Conservation (phyloP, 305 asterid genomes). For the Fraxinus angustifolia region DNA sequence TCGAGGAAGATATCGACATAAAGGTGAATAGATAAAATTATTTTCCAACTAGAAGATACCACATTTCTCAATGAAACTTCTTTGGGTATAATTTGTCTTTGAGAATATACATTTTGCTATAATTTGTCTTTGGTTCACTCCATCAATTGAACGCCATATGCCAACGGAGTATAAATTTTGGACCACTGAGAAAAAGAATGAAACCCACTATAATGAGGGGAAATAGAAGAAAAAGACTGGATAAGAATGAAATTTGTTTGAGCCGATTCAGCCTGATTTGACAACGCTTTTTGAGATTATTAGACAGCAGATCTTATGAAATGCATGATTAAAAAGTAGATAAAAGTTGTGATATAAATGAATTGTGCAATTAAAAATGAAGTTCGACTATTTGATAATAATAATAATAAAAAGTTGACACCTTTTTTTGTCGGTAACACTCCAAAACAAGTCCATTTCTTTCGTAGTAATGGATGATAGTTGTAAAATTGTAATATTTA, state of each 20-base stretch:
- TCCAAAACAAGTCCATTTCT: background rate
- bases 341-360: background rate
- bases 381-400: background rate
- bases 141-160: constrained; percentile 10
- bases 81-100: too few species aligned
- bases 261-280: background rate
- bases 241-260: background rate
- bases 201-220: background rate
- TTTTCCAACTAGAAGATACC: background rate
- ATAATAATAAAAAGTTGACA: too few species aligned
- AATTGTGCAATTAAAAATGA: background rate
- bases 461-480: background rate
- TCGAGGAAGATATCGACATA: background rate
- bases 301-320: background rate
- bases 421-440: background rate
- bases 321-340: background rate
- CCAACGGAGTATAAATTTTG: background rate
- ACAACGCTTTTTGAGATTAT: too few species aligned
- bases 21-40: background rate
- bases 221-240: background rate
- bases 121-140: background rate
- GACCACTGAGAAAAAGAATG: constrained; percentile 15
- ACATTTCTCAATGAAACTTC: background rate
- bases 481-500: background rate
- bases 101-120: background rate